Percentiles rank a stretch among this genome's conserved stretches.
phyloP scores from a whole-genome alignment of 1,284 basidiomycete genomes.

The Xerocomus alliaceus region DNA sequence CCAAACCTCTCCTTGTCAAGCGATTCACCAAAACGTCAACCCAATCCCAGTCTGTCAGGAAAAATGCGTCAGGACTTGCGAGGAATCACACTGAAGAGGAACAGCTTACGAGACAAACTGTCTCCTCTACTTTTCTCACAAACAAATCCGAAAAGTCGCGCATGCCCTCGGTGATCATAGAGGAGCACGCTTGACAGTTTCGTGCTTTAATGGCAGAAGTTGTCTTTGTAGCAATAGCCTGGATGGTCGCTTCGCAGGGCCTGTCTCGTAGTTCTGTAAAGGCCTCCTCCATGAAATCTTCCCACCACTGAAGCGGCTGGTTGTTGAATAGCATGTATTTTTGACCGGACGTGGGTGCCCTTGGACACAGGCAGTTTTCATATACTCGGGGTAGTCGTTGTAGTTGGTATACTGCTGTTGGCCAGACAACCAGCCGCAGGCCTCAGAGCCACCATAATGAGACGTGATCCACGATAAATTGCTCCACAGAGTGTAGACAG shows the following conservation, averaged over 20 bases:
- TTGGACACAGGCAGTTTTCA: too few relatives aligned
- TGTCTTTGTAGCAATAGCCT: slow-evolving; percentile 2
- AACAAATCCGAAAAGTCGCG: slow-evolving; percentile 22
- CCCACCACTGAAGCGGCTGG: slow-evolving; percentile 21
- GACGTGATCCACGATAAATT: too few relatives aligned
- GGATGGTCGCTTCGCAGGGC: slow-evolving; percentile 22
- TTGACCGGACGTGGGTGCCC: not conserved
- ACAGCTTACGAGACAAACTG: not conserved
- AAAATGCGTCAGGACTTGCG: not conserved
- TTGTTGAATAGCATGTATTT: not conserved
- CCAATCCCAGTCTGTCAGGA: not conserved
- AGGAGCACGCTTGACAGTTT: slow-evolving; percentile 12
- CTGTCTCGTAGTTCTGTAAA: slow-evolving; percentile 16
- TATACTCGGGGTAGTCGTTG: too few relatives aligned
- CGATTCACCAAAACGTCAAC: not conserved
- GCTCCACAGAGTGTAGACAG: too few relatives aligned
- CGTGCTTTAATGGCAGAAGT: slow-evolving; percentile 1
- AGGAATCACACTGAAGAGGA: not conserved
- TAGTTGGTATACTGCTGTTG: not conserved
- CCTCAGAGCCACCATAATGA: too few relatives aligned
- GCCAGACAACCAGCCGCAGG: too few relatives aligned
- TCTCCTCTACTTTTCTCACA: slow-evolving; percentile 23
- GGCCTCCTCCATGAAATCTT: slow-evolving; percentile 12
- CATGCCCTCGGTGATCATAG: slow-evolving; percentile 16
- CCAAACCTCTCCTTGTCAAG: not conserved